Evolutionary conservation across 2,329 filamentous ascomycete genomes (phyloP).

Genomic region (Colletotrichum higginsianum): DNA sequence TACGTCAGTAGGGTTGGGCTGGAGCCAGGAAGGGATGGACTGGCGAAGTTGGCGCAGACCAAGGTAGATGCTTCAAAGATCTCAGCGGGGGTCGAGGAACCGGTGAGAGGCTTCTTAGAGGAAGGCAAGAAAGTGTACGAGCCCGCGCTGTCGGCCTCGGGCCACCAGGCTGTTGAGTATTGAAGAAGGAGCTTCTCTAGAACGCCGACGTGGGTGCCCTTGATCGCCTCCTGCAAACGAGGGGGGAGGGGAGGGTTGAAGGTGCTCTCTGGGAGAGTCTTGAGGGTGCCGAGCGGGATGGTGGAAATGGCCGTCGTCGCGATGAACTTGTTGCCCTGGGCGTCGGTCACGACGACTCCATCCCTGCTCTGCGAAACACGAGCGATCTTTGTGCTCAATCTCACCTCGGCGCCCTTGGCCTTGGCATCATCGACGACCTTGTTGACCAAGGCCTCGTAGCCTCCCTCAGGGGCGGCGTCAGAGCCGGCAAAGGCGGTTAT

Average conservation of each 20-base stretch:
- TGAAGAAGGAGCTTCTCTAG: constrained; percentile 40
- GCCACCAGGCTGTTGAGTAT: constrained; percentile 38
- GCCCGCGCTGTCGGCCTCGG: constrained; percentile 35
- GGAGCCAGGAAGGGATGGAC: constrained; percentile 28
- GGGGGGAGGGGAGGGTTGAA: constrained; percentile 34
- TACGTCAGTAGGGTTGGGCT: constrained; percentile 39
- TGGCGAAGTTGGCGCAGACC: constrained; percentile 37
- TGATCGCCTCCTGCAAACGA: constrained; percentile 32
- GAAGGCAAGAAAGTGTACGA: constrained; percentile 40
- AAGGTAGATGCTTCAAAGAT: constrained; percentile 38
- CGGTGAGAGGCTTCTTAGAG: constrained; percentile 36
- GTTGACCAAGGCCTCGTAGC: constrained; percentile 33
- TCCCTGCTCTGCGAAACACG: constrained; percentile 15
- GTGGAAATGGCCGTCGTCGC: constrained; percentile 38
- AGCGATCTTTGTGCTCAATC: constrained; percentile 30
- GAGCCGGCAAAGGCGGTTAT: constrained; percentile 34
- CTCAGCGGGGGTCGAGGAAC: constrained; percentile 24
- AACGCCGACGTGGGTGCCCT: constrained; percentile 37
- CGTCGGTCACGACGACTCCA: constrained; percentile 26
- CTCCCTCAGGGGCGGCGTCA: constrained; percentile 39
- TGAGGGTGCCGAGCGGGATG: constrained; percentile 37
- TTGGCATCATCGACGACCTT: constrained; percentile 37
- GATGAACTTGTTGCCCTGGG: constrained; percentile 37
- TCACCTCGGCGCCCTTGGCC: constrained; percentile 33
- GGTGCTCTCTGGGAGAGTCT: constrained; percentile 35